phyloP scores from a whole-genome alignment of 495 filamentous ascomycete genomes.

The Hypoxylon cercidicola region DNA sequence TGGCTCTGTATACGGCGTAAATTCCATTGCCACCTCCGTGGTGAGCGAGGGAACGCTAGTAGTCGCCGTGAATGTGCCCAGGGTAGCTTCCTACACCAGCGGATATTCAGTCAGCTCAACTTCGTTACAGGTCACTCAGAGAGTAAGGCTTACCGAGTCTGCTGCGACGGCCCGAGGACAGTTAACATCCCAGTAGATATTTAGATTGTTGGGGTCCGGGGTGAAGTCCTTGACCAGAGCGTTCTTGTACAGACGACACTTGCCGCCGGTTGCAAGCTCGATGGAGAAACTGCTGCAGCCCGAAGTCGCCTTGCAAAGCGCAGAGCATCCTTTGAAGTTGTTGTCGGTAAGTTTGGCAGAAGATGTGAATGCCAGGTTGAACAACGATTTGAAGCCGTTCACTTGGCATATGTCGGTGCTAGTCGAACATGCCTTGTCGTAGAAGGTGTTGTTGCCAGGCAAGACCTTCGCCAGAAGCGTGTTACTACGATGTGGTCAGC shows the following conservation, averaged over 20 bases:
- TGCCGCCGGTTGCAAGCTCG: slow-evolving; percentile 20
- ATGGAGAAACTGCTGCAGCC: slow-evolving; percentile 17
- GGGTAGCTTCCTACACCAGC: not conserved
- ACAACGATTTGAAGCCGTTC: slow-evolving; percentile 10
- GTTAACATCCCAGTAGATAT: slow-evolving; percentile 23
- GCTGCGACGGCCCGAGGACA: slow-evolving; percentile 13
- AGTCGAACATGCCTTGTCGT: slow-evolving; percentile 19
- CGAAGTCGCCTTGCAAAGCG: slow-evolving; percentile 17
- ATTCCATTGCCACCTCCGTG: slow-evolving; percentile 4
- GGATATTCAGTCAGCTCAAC: not conserved
- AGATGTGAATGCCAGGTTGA: slow-evolving; percentile 8
- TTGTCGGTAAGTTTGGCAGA: slow-evolving; percentile 17
- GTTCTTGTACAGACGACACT: slow-evolving; percentile 22
- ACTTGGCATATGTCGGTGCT: slow-evolving; percentile 18
- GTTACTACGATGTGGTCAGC: slow-evolving; percentile 8
- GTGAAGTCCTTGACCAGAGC: slow-evolving; percentile 19
- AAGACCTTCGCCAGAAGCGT: not conserved
- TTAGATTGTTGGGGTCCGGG: slow-evolving; percentile 16
- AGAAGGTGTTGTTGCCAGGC: slow-evolving; percentile 13
- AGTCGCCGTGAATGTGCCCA: not conserved
- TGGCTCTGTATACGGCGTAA: not conserved
- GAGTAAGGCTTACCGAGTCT: not conserved
- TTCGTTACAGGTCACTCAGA: not conserved
- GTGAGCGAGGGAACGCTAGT: slow-evolving; percentile 7
- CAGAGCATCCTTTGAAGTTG: slow-evolving; percentile 21